Base-by-base conservation (phyloP, 1,139 yeast species). In the Suhomyces bokatorum region DNA sequence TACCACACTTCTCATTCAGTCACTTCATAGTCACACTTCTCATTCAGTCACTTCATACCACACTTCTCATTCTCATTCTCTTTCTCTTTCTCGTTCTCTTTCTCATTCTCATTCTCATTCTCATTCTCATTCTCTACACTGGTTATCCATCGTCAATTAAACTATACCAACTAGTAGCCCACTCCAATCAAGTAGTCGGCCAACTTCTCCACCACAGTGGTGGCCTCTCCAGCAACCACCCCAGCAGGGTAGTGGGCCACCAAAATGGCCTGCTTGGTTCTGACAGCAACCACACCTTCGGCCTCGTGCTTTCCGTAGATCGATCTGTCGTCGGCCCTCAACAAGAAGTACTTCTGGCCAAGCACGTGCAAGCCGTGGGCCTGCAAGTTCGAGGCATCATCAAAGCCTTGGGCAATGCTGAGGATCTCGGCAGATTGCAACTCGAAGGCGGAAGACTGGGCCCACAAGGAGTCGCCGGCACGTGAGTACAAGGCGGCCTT, bases 401-500 rank as follows among this genome's bases (percentile, higher is more conserved):
- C 85, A 63, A 85, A 93, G 26, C 97, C 98, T 47, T 69, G 69
- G 42, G 90, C 95, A 50, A 93, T 72, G 57, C 78, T 87, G 41
- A 75, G 59, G 57, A 91, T 82, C 70, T 93, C 99, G 43, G 75
- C 72, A 17, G 83, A 80, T 44, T 79, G 78, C 58, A 90, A 81
- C 54, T 80, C 74, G 59, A 88, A 81, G 41, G 81, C 81, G 47
- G 87, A 78, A 20, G 95, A 77, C 59, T 85, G 81, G 22, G 99
- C 98, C 99, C 99, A 93, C 47, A 84, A 80, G 30, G 96, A 80
- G 66, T 91, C 97, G 37, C 99, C 99, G 11, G 95, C 97, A 56
- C 87, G 83, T 13, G 97, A 91, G 71, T 87, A 90, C 58, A 93
- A 82, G 41, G 95, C 95, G 31, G 98, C 97, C 67, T 83, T 83